These are phyloP conservation scores for Fusarium equiseti DNA, from an alignment of 2,329 filamentous ascomycete genomes.

Conservation along the genomic window DNA sequence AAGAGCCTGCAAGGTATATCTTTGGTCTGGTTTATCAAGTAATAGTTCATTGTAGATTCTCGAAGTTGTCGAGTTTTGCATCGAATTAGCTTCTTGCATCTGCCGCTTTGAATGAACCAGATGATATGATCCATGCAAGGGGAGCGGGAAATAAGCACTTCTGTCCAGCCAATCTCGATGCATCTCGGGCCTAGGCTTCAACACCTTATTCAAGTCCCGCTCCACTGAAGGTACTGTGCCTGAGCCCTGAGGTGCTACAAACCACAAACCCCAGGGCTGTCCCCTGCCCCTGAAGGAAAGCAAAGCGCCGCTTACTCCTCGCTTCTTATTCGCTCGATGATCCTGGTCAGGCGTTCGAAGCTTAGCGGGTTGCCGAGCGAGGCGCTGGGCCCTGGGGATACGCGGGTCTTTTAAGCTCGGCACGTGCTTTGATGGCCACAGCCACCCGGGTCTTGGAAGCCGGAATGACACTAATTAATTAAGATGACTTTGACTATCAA, in stretches of 20 bases:
- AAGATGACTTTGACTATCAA: conserved; percentile 5
- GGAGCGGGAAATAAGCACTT: conserved; percentile 24
- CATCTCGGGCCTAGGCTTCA: conserved; percentile 15
- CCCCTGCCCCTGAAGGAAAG: conserved; percentile 43
- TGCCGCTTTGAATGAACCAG: conserved; percentile 14
- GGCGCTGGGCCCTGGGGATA: conserved; percentile 33
- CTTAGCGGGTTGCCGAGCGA: conserved; percentile 43
- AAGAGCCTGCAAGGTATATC: conserved; percentile 16
- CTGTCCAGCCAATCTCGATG: conserved; percentile 43
- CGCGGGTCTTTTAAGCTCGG: conserved; percentile 17
- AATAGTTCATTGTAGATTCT: not conserved
- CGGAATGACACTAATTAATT: conserved; percentile 14
- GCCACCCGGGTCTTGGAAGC: conserved; percentile 16
- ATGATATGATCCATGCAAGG: conserved; percentile 32
- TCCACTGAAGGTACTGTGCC: conserved; percentile 29
- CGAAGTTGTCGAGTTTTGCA: not conserved
- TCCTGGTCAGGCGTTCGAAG: conserved; percentile 28
- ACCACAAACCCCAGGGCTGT: conserved; percentile 14
- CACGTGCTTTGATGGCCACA: conserved; percentile 23
- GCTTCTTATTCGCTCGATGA: conserved; percentile 34
- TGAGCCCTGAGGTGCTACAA: not conserved
- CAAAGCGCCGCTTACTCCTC: conserved; percentile 11
- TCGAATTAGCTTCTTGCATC: conserved; percentile 29
- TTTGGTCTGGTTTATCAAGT: not conserved
- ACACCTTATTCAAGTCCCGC: conserved; percentile 22